Percentiles rank a stretch among this genome's conserved stretches.
phyloP scores from a whole-genome alignment of 352 stramenopile species.

The Globisporangium recalcitrans region DNA sequence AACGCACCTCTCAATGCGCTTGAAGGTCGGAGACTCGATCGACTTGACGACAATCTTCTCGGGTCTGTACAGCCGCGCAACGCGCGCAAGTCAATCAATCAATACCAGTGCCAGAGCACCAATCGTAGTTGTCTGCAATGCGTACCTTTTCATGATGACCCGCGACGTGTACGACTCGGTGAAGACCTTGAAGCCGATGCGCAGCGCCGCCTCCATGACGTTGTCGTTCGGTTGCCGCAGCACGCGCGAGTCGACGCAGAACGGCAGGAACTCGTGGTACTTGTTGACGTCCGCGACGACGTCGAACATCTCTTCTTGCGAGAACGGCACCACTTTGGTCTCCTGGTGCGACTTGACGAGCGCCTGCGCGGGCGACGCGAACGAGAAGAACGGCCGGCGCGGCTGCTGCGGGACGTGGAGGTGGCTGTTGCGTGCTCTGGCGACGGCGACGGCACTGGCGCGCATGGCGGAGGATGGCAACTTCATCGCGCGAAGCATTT shows the following conservation, averaged over 20 bases:
- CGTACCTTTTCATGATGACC: constrained; percentile 68
- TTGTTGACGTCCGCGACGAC: constrained; percentile 68
- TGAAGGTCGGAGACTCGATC: constrained; percentile 83
- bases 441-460: not conserved
- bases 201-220: constrained; percentile 71
- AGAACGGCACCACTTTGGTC: constrained; percentile 72
- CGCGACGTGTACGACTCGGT: constrained; percentile 81
- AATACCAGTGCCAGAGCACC: too few relatives aligned
- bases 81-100: not conserved
- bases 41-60: constrained; percentile 70
- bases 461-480: not conserved
- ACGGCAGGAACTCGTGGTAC: constrained; percentile 76
- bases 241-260: constrained; percentile 75
- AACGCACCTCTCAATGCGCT: constrained; percentile 75
- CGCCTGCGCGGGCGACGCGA: constrained; percentile 39
- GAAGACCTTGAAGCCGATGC: constrained; percentile 78
- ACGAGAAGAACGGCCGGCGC: constrained; percentile 49
- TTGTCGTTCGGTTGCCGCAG: constrained; percentile 65
- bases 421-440: not conserved
- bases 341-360: constrained; percentile 71
- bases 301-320: constrained; percentile 71
- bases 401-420: not conserved
- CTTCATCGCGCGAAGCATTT: constrained; percentile 25
- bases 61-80: constrained; percentile 31
- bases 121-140: too few relatives aligned